Evolutionary conservation across 805 yeast genomes (phyloP), one percentile per base, ranked within the genome.

Genomic region (Myxozyma vanderwaltii): DNA sequence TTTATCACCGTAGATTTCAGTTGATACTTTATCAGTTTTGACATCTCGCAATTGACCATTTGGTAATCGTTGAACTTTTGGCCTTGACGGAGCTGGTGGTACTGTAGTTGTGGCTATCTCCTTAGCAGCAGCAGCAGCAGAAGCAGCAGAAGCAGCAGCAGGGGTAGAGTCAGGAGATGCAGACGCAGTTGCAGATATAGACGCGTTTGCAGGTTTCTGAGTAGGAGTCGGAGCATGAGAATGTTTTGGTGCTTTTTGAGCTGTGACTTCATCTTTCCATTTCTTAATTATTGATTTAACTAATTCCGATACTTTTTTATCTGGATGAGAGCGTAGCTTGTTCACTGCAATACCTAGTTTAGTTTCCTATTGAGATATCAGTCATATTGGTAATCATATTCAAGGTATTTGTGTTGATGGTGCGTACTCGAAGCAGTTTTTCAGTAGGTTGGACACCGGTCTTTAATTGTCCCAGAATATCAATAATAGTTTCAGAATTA

Each of bases 341-440:
- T 94, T 94, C 43, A 94, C 97, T 7, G 91, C 92, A 17, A 94
- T 92, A 64, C 99, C 99, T n/a, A 94, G 92, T 73, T 90, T 91
- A 7, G 99, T 94, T 69, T 92, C 96, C 77, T 75, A 54, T 4
- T 19, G 4, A n/a, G n/a, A n/a, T n/a, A n/a, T n/a, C n/a, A n/a
- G n/a, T n/a, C n/a, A n/a, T n/a, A n/a, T n/a, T n/a, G n/a, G n/a
- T n/a, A n/a, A n/a, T n/a, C n/a, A n/a, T n/a, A n/a, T n/a, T n/a
- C n/a, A n/a, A n/a, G n/a, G n/a, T n/a, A n/a, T n/a, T n/a, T n/a
- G n/a, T n/a, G n/a, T n/a, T n/a, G n/a, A n/a, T n/a, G n/a, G n/a
- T n/a, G 71, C 77, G 26, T 56, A 75, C 83, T 69, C 97, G 82
- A 52, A 92, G 78, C 36, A 92, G 77, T 71, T 85, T 82, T 70